phyloP scores from a whole-genome alignment of 2,329 filamentous ascomycete species.

The Colletotrichum tabaci region DNA sequence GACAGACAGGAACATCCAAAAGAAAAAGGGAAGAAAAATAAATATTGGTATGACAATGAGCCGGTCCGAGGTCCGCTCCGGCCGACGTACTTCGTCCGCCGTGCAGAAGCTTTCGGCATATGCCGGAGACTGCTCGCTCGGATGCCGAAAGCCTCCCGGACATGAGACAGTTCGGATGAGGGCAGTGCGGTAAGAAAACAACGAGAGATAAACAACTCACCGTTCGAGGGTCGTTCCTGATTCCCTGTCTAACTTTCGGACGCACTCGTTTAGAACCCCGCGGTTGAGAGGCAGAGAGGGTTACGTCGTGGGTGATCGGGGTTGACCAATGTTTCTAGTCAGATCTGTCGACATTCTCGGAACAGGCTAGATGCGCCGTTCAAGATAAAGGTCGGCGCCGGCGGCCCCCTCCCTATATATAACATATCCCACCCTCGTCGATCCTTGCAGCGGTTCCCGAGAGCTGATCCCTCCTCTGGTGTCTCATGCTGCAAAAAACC shows the following conservation, averaged over 20 bases:
- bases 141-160: background rate
- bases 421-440: background rate
- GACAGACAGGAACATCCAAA: background rate
- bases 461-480: background rate
- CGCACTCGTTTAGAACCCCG: too few relatives aligned
- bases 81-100: background rate
- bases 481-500: background rate
- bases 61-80: background rate
- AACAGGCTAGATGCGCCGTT: background rate
- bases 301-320: too few relatives aligned
- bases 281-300: too few relatives aligned
- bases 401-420: background rate
- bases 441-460: background rate
- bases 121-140: background rate
- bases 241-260: too few relatives aligned
- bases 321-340: too few relatives aligned
- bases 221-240: too few relatives aligned
- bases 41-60: background rate
- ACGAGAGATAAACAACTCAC: background rate
- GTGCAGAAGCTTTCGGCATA: background rate
- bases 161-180: background rate
- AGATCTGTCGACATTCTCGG: background rate
- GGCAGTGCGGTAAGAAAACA: background rate
- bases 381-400: too few relatives aligned
- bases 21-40: too few relatives aligned